Evolutionary conservation across 441 rosid species (phyloP), one percentile per base, ranked within the genome.

Genomic region (Brassica hybrid): DNA sequence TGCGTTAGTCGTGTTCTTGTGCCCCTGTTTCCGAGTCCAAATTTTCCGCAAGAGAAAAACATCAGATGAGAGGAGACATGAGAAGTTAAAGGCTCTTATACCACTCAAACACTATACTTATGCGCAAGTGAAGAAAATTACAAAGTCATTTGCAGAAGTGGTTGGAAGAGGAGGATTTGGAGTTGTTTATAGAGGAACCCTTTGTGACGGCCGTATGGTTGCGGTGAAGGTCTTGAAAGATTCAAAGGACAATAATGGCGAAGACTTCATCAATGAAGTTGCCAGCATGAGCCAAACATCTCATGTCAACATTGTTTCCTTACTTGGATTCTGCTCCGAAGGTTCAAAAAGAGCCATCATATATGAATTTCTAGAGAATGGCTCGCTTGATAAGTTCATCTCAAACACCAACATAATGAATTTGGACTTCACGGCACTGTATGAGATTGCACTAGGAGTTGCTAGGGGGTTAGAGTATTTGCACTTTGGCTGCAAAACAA

Each of bases 401-500:
- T 25, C 67, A 2, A 58, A 7, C 6, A 13, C 4, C 1, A 16
- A 3, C 3, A 18, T 34, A 17, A 1, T 7, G 2, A 63, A 7
- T 12, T n/a, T 16, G 13, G 52, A 64, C 0, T 73, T 10, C 52
- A 9, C 0, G 1, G 6, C 1, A 18, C 63, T 10, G 2, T 54
- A 54, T 23, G 59, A 54, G 23, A 54, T 54, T 54, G 17, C 16
- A 16, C 11, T 74, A 6, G 72, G 77, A 0, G 65, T 74, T 38
- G 66, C 87, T 52, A 70, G 83, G 58, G 90, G 87, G 11, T 56
- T 87, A 0, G 86, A 85, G 60, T 87, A 85, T 74, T 67, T 88
- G 5, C 94, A 86, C 32, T 50, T 54, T 0, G 86, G 90, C 9
- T 88, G 95, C 65, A 85, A 60, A 77, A 83, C 85, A 2, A 84